These are phyloP conservation scores for Termitomyces sp. DNA, from an alignment of 768 basidiomycete species.

Conservation along the genomic window DNA sequence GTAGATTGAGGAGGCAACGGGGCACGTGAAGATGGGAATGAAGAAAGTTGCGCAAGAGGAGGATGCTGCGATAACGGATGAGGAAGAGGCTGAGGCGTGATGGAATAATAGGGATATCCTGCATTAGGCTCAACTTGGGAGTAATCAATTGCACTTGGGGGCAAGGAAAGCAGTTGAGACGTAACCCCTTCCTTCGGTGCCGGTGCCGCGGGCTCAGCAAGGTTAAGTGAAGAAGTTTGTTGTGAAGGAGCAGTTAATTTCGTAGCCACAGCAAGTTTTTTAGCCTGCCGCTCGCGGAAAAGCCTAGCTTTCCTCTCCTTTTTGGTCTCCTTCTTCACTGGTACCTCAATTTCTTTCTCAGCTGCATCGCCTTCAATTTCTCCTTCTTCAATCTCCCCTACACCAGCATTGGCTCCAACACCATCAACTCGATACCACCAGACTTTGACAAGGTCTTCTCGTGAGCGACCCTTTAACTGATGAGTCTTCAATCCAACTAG, in stretches of 20 bases:
- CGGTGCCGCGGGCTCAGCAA: not conserved
- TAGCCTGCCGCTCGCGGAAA: constrained; percentile 13
- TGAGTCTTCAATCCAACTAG: constrained; percentile 23
- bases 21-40: not conserved
- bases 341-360: constrained; percentile 15
- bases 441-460: constrained; percentile 38
- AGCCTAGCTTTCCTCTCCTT: constrained; percentile 23
- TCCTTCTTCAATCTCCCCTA: constrained; percentile 43
- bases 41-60: not conserved
- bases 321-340: constrained; percentile 24
- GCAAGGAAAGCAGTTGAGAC: not conserved
- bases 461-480: constrained; percentile 36
- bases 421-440: constrained; percentile 46
- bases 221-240: not conserved
- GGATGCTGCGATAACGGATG: constrained; percentile 3
- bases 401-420: constrained; percentile 30
- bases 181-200: not conserved
- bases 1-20: constrained; percentile 9
- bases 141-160: not conserved
- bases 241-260: not conserved
- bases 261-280: constrained; percentile 13
- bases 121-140: not conserved
- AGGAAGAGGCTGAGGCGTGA: constrained; percentile 5
- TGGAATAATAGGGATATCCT: constrained; percentile 2
- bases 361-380: constrained; percentile 39